Percentiles rank a stretch among this genome's conserved stretches.
These are phyloP conservation scores for Lecanicillium sp. DNA, from an alignment of 2,329 filamentous ascomycete species.

Conservation along the genomic window DNA sequence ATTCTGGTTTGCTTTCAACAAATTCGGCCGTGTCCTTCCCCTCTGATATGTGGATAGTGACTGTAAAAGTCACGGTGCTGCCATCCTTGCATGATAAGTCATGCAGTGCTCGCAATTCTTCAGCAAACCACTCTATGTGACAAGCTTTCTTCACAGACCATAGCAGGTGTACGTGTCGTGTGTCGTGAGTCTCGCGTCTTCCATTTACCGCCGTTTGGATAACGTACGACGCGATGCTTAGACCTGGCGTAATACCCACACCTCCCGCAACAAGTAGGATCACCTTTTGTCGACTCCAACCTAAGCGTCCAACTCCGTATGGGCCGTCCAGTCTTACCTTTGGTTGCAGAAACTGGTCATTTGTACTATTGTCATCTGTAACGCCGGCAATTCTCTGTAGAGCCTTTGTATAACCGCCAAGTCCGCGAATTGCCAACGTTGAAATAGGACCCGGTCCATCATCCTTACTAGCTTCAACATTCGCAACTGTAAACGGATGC, in stretches of 20 bases:
- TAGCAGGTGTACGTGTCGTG: conserved; percentile 11
- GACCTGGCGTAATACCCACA: conserved; percentile 16
- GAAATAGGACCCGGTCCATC: neutral
- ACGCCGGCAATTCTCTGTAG: conserved; percentile 5
- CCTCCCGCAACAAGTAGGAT: conserved; percentile 15
- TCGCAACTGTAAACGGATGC: conserved; percentile 18
- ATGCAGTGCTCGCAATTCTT: conserved; percentile 9
- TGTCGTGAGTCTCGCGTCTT: neutral
- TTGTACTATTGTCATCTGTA: too few relatives aligned
- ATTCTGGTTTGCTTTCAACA: too few relatives aligned
- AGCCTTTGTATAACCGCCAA: conserved; percentile 11
- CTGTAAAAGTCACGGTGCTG: too few relatives aligned
- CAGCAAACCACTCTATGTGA: conserved; percentile 12
- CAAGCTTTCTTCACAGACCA: conserved; percentile 12
- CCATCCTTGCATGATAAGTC: too few relatives aligned
- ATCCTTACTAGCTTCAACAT: conserved; percentile 6
- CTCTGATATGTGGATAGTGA: too few relatives aligned
- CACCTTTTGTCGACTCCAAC: conserved; percentile 12
- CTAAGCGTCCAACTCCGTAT: conserved; percentile 13
- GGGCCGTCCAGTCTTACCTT: conserved; percentile 14
- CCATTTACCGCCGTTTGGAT: conserved; percentile 2
- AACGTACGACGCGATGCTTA: conserved; percentile 15
- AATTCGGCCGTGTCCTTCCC: too few relatives aligned
- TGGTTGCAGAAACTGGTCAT: too few relatives aligned
- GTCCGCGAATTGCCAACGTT: conserved; percentile 12